Percentiles rank a stretch among this genome's conserved stretches.
Evolutionary conservation across 2,329 filamentous ascomycete genomes (phyloP).

Genomic region (Pyrenophora tritici-repentis): DNA sequence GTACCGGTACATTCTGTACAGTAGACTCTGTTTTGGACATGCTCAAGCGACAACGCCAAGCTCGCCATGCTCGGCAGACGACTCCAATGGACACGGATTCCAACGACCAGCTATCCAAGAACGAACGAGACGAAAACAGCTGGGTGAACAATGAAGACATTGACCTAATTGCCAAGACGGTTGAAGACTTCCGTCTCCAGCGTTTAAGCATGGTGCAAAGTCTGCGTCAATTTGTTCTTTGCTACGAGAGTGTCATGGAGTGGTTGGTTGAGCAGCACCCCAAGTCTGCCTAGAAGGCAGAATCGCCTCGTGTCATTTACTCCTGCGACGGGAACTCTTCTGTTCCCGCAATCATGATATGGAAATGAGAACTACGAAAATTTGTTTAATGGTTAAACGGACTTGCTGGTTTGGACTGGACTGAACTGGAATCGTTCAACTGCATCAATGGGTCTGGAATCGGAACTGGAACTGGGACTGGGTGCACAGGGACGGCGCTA

Average conservation of each 20-base stretch:
- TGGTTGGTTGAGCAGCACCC: conserved; percentile 67
- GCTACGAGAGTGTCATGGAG: conserved; percentile 92
- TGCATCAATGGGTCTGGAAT: conserved; percentile 1
- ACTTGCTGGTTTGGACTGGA: too few relatives aligned
- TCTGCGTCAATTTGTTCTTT: conserved; percentile 88
- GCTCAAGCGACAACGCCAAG: conserved; percentile 78
- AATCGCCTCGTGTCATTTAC: not conserved
- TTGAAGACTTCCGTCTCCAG: conserved; percentile 88
- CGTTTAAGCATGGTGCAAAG: conserved; percentile 96
- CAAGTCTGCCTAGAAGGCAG: conserved; percentile 33
- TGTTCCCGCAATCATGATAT: conserved; percentile 14
- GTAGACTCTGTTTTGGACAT: conserved; percentile 96
- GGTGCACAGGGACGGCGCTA: too few relatives aligned
- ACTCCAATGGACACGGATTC: conserved; percentile 51
- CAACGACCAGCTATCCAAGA: conserved; percentile 18
- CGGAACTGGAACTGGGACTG: not conserved
- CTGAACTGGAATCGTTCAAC: not conserved
- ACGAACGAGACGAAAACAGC: conserved; percentile 53
- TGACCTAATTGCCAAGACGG: conserved; percentile 83
- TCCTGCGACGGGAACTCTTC: conserved; percentile 1
- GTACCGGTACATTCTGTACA: conserved; percentile 95
- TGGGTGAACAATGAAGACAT: conserved; percentile 74
- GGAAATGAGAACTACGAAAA: conserved; percentile 14
- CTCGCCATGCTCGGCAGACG: conserved; percentile 37
- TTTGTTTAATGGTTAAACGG: not conserved